Evolutionary conservation across 805 yeast genomes (phyloP).

Genomic region (Suhomyces pyralidae): DNA sequence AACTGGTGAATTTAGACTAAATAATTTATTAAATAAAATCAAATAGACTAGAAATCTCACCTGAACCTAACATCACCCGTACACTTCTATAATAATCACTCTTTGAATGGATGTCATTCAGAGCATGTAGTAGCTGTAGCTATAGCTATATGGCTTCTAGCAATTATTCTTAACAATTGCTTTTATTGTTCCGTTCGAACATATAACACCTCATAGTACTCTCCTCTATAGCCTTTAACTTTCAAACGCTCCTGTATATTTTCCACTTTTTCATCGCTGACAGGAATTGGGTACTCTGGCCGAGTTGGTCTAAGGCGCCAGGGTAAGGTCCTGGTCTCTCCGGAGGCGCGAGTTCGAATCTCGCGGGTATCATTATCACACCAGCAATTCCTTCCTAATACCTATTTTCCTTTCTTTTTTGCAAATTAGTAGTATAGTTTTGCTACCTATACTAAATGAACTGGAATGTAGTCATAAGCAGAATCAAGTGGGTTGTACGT

Average conservation of each 20-base stretch:
- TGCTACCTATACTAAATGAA: too few species aligned
- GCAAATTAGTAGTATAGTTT: too few species aligned
- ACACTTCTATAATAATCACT: too few species aligned
- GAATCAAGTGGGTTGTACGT: neutral
- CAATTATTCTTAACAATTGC: too few species aligned
- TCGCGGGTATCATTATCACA: slow-evolving; percentile 37
- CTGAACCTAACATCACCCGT: too few species aligned
- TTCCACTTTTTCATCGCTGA: neutral
- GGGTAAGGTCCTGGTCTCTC: slow-evolving; percentile 47
- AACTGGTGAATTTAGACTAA: slow-evolving; percentile 67
- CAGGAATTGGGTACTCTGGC: slow-evolving; percentile 43
- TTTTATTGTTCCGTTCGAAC: too few species aligned
- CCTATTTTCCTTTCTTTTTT: slow-evolving; percentile 15
- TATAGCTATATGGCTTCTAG: too few species aligned
- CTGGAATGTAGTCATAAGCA: too few species aligned
- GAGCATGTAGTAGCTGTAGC: too few species aligned
- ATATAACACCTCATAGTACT: too few species aligned
- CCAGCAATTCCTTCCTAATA: slow-evolving; percentile 32
- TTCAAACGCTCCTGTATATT: neutral
- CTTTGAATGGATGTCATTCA: too few species aligned
- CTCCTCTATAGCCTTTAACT: too few species aligned
- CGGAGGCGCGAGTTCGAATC: slow-evolving; percentile 47
- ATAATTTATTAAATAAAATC: neutral
- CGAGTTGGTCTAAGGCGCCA: slow-evolving; percentile 46
- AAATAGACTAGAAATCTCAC: neutral